Conservation (phyloP, 768 basidiomycete species). For the Boletus reticulatus region DNA sequence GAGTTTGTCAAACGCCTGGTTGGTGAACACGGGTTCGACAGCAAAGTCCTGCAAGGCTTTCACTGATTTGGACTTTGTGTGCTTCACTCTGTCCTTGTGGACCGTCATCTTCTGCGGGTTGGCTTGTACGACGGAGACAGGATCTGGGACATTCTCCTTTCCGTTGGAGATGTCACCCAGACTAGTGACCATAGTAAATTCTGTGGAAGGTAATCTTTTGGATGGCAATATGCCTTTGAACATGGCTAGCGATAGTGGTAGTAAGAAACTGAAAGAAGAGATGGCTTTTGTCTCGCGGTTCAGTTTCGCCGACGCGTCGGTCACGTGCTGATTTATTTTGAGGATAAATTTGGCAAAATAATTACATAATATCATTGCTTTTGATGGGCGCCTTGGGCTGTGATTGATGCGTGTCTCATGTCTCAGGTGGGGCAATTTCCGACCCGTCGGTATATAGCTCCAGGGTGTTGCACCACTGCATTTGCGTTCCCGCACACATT, state of each 20-base stretch:
- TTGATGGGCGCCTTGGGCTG: slow-evolving; percentile 13
- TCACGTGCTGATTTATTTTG: slow-evolving; percentile 35
- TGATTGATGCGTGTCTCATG: slow-evolving; percentile 14
- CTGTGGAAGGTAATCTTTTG: slow-evolving; percentile 61
- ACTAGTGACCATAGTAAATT: slow-evolving; percentile 70
- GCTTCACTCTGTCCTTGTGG: slow-evolving; percentile 30
- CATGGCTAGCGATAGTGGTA: slow-evolving; percentile 41
- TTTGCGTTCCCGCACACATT: neutral
- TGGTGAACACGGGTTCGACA: slow-evolving; percentile 43
- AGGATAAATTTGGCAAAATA: neutral
- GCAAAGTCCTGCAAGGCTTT: slow-evolving; percentile 41
- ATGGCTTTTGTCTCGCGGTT: slow-evolving; percentile 25
- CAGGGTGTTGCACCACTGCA: neutral
- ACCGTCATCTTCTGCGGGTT: slow-evolving; percentile 21
- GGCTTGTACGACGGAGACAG: slow-evolving; percentile 33
- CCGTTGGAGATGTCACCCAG: slow-evolving; percentile 49
- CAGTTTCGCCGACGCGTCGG: slow-evolving; percentile 27
- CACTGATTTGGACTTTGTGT: slow-evolving; percentile 44
- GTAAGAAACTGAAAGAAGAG: neutral
- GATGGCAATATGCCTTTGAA: slow-evolving; percentile 79
- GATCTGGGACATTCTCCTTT: slow-evolving; percentile 67
- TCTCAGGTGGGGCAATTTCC: slow-evolving; percentile 31
- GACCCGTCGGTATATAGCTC: slow-evolving; percentile 30
- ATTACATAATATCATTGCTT: slow-evolving; percentile 19
- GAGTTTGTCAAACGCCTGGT: slow-evolving; percentile 77